These are phyloP conservation scores for Inga laurina DNA, from an alignment of 306 rosid genomes.

Conservation along the genomic window DNA sequence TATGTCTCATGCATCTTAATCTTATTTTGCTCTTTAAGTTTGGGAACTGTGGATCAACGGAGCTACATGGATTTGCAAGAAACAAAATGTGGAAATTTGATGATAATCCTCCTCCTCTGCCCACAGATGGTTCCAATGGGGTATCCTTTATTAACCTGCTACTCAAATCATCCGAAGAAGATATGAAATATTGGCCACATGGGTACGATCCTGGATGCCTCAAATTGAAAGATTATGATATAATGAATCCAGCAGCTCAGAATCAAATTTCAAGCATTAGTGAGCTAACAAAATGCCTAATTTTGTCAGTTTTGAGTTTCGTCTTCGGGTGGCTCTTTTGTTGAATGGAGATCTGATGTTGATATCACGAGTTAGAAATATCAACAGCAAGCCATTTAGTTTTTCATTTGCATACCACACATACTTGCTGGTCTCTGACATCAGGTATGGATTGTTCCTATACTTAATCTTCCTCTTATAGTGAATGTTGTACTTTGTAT, in stretches of 20 bases:
- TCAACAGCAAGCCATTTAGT: constrained; percentile 79
- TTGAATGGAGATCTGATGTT: constrained; percentile 61
- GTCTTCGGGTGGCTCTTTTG: constrained; percentile 77
- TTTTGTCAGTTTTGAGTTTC: constrained; percentile 76
- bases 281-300: constrained; percentile 28
- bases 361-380: constrained; percentile 77
- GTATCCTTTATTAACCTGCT: constrained; percentile 71
- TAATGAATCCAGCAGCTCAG: not conserved
- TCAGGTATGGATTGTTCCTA: constrained; percentile 58
- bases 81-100: constrained; percentile 85
- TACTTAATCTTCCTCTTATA: constrained; percentile 2
- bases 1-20: constrained; percentile 21
- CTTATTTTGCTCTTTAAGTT: constrained; percentile 54
- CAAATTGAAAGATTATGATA: not conserved
- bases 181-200: constrained; percentile 79
- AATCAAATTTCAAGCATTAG: constrained; percentile 21
- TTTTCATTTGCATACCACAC: constrained; percentile 94
- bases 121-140: constrained; percentile 51
- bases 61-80: constrained; percentile 93
- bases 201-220: constrained; percentile 37
- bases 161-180: constrained; percentile 83
- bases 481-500: too few species aligned
- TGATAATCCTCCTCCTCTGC: constrained; percentile 65
- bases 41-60: constrained; percentile 81
- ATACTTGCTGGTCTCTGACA: constrained; percentile 79